A percentile compares a stretch with the other conserved stretches of the same genome.
Conservation (phyloP, 495 filamentous ascomycete species). For the Oleoguttula mirabilis region DNA sequence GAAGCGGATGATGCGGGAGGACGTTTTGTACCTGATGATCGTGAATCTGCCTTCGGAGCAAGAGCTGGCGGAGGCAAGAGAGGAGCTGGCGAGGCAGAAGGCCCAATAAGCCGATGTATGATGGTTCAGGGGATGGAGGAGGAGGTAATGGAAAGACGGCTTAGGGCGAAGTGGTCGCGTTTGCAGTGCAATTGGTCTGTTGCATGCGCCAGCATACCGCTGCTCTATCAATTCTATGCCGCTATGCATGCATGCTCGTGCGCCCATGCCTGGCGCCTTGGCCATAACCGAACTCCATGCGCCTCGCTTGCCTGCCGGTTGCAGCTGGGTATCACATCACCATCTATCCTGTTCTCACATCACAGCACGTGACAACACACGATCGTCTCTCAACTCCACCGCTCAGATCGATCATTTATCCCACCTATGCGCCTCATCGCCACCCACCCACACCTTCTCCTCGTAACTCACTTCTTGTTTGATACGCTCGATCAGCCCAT, state of each 20-base stretch:
- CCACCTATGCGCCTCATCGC: conserved; percentile 79
- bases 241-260: too few relatives aligned
- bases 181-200: too few relatives aligned
- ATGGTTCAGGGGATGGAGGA: too few relatives aligned
- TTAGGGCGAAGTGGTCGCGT: too few relatives aligned
- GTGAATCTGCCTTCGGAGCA: conserved; percentile 26
- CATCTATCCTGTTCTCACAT: not conserved
- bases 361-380: not conserved
- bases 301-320: too few relatives aligned
- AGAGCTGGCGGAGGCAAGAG: conserved; percentile 17
- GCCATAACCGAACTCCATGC: too few relatives aligned
- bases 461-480: conserved; percentile 76
- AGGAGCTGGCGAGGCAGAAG: conserved; percentile 9
- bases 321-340: conserved; percentile 10
- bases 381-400: not conserved
- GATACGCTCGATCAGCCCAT: conserved; percentile 62
- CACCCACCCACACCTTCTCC: conserved; percentile 70
- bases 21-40: conserved; percentile 27
- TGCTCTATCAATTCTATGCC: too few relatives aligned
- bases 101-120: too few relatives aligned
- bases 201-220: too few relatives aligned
- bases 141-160: too few relatives aligned
- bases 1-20: conserved; percentile 21
- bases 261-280: too few relatives aligned
- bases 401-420: conserved; percentile 24